A percentile compares a stretch with the other conserved stretches of the same genome.
Conservation (phyloP, 2,329 filamentous ascomycete species). For the Pestalotiopsis sp. region DNA sequence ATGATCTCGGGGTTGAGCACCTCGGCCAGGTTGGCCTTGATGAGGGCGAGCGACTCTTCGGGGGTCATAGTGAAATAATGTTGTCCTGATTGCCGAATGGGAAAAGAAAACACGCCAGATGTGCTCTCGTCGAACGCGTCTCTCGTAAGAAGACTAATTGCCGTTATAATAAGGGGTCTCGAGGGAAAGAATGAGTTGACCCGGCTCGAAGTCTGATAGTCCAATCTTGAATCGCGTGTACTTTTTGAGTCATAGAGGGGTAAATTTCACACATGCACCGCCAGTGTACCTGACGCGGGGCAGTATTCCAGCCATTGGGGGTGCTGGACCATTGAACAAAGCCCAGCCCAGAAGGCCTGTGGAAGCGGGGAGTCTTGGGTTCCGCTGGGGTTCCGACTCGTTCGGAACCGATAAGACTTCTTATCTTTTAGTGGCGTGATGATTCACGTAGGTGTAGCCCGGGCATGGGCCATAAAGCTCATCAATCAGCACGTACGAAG, state of each 20-base stretch:
- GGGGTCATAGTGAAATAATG: constrained; percentile 14
- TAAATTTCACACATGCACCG: constrained; percentile 7
- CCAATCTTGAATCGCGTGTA: not conserved
- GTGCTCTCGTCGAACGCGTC: not conserved
- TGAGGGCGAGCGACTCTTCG: constrained; percentile 58
- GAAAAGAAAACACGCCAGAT: not conserved
- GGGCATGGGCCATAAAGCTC: too few species aligned
- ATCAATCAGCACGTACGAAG: too few species aligned
- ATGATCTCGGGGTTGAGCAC: constrained; percentile 84
- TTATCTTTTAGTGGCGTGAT: too few species aligned
- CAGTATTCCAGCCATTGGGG: not conserved
- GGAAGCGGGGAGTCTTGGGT: not conserved
- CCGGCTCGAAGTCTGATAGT: not conserved
- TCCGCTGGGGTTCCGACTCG: not conserved
- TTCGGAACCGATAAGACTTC: too few species aligned
- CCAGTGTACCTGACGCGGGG: constrained; percentile 1
- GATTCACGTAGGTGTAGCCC: too few species aligned
- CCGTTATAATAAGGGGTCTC: constrained; percentile 2
- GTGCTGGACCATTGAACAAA: not conserved
- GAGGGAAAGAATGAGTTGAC: not conserved
- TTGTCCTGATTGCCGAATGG: constrained; percentile 8
- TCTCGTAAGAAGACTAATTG: not conserved
- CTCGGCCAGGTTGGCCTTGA: constrained; percentile 80
- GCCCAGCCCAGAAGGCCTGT: not conserved
- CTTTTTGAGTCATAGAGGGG: constrained; percentile 15